Evolutionary conservation across 805 yeast genomes (phyloP).

Genomic region (Dipodascus albidus): DNA sequence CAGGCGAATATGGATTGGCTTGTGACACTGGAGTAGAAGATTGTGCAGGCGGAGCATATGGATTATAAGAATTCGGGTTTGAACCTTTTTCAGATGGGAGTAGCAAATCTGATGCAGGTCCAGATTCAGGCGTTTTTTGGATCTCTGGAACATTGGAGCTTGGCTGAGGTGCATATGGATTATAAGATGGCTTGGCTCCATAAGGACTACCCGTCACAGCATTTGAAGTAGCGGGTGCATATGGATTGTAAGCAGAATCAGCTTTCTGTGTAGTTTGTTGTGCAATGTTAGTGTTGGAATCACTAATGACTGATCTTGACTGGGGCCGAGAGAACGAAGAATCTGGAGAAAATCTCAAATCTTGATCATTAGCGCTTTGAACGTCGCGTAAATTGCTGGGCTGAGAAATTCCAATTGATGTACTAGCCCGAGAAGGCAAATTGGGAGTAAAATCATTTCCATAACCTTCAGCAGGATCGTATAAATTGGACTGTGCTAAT

Average conservation of each 20-base stretch:
- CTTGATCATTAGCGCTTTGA: not conserved
- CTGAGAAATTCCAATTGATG: not conserved
- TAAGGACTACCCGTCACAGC: not conserved
- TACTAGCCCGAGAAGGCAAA: not conserved
- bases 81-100: not conserved
- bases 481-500: conserved; percentile 2
- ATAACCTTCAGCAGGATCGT: conserved; percentile 3
- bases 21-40: not conserved
- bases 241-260: conserved; percentile 3
- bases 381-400: not conserved
- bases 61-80: conserved; percentile 3
- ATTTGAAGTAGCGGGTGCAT: conserved; percentile 4
- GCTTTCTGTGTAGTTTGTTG: not conserved
- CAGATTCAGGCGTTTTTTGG: conserved; percentile 3
- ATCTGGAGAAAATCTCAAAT: not conserved
- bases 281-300: too few species aligned
- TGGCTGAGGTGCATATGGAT: conserved; percentile 9
- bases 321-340: not conserved
- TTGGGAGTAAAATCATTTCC: not conserved
- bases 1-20: not conserved
- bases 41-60: conserved; percentile 7
- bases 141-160: conserved; percentile 4
- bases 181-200: not conserved
- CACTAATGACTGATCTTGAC: not conserved
- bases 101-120: conserved; percentile 2